phyloP scores from a whole-genome alignment of 192 early-diverging fungal genomes.

The Lunasporangiospora selenospora region DNA sequence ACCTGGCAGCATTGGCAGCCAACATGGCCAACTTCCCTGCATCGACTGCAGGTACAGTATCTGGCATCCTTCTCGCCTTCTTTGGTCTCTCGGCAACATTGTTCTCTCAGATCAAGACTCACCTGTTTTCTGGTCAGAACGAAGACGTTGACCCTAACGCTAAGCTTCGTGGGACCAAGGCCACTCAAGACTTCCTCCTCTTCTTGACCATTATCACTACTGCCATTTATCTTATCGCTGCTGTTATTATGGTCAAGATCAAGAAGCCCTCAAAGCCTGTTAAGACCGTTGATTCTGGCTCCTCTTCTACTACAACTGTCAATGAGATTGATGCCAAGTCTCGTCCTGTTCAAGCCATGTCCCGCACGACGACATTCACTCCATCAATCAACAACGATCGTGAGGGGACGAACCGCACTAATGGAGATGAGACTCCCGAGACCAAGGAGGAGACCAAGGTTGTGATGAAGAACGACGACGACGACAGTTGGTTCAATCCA shows the following conservation, averaged over 20 bases:
- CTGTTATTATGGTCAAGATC: conserved; percentile 46
- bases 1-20: conserved; percentile 42
- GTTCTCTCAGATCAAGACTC: conserved; percentile 47
- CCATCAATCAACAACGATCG: conserved; percentile 34
- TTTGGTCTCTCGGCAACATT: conserved; percentile 45
- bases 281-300: conserved; percentile 23
- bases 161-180: conserved; percentile 21
- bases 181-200: conserved; percentile 38
- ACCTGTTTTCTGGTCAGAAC: conserved; percentile 30
- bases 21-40: conserved; percentile 49
- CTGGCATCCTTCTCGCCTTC: conserved; percentile 43
- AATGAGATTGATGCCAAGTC: neutral
- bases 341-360: conserved; percentile 8
- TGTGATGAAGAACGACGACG: conserved; percentile 2
- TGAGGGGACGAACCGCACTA: neutral
- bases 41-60: conserved; percentile 42
- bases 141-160: conserved; percentile 3
- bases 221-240: conserved; percentile 32
- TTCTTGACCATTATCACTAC: conserved; percentile 45
- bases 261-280: conserved; percentile 10
- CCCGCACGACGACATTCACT: conserved; percentile 38
- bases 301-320: conserved; percentile 12
- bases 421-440: conserved; percentile 17
- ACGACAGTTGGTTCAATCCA: conserved; percentile 21
- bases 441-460: neutral